Evolutionary conservation across 2,329 filamentous ascomycete species (phyloP).

Genomic region (Botrytis sinoallii): DNA sequence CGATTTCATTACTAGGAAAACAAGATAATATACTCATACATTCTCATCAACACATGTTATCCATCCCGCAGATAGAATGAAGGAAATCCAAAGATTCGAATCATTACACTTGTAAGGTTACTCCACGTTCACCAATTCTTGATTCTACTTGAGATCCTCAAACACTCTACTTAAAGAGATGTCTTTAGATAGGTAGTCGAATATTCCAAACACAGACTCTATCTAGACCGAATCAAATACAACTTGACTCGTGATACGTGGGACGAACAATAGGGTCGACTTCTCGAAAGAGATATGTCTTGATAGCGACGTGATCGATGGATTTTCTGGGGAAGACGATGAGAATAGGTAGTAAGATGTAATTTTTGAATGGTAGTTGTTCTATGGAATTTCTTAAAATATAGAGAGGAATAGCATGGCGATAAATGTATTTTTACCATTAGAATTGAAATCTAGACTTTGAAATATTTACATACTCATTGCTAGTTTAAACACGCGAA

Average conservation of each 20-base stretch:
- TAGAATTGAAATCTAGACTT: neutral
- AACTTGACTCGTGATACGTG: neutral
- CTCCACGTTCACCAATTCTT: no score
- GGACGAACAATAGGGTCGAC: neutral
- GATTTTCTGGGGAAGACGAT: accelerated
- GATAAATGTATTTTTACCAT: neutral
- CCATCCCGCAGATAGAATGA: neutral
- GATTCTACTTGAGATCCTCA: neutral
- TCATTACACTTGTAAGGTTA: neutral
- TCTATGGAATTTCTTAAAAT: neutral
- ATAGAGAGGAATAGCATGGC: neutral
- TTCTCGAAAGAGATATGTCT: neutral
- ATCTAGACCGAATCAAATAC: no score
- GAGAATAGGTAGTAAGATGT: neutral
- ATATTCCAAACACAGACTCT: neutral
- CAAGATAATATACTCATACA: neutral
- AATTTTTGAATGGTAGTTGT: neutral
- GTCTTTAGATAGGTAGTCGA: no score
- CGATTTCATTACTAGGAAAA: no score
- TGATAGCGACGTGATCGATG: neutral
- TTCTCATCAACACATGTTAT: neutral
- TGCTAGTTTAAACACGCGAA: neutral
- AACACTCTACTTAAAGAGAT: neutral
- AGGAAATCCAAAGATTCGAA: no score
- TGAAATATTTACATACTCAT: neutral